Evolutionary conservation across 306 rosid species (phyloP).

Genomic region (Leucaena leucocephala): DNA sequence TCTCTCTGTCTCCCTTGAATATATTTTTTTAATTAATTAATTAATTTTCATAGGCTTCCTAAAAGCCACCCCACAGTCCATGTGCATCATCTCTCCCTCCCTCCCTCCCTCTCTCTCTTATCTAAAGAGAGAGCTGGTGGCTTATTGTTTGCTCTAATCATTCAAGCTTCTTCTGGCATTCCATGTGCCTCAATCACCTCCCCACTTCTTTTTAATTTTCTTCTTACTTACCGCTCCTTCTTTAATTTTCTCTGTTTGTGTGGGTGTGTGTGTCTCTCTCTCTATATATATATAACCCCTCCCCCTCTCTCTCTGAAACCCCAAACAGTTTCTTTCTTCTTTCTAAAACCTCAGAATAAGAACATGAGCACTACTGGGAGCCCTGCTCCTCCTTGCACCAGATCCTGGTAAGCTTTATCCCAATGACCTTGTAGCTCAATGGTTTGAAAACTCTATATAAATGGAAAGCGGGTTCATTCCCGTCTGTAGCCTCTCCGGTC

Average conservation of each 20-base stretch:
- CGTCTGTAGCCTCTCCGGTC: too few species aligned
- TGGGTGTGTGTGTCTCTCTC: too few species aligned
- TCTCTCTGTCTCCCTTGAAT: background rate
- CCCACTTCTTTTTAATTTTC: slow-evolving; percentile 29
- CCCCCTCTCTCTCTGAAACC: background rate
- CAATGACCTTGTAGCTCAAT: too few species aligned
- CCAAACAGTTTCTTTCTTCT: background rate
- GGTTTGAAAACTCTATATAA: too few species aligned
- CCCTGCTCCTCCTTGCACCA: slow-evolving; percentile 66
- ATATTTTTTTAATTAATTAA: background rate
- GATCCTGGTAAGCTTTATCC: slow-evolving; percentile 65
- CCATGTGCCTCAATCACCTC: slow-evolving; percentile 71
- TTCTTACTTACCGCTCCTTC: background rate
- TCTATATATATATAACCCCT: background rate
- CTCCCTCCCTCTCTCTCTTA: slow-evolving; percentile 14
- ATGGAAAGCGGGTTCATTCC: too few species aligned
- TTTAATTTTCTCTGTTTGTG: too few species aligned
- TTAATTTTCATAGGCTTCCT: slow-evolving; percentile 1
- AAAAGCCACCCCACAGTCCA: slow-evolving; percentile 69
- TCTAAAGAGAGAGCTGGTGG: slow-evolving; percentile 33
- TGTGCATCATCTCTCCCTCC: slow-evolving; percentile 63
- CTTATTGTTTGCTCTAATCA: slow-evolving; percentile 58
- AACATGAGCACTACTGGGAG: slow-evolving; percentile 58
- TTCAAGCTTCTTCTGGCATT: slow-evolving; percentile 80
- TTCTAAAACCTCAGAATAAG: slow-evolving; percentile 2